Conservation (phyloP, 257 asterid genomes). For the Echium plantagineum region DNA sequence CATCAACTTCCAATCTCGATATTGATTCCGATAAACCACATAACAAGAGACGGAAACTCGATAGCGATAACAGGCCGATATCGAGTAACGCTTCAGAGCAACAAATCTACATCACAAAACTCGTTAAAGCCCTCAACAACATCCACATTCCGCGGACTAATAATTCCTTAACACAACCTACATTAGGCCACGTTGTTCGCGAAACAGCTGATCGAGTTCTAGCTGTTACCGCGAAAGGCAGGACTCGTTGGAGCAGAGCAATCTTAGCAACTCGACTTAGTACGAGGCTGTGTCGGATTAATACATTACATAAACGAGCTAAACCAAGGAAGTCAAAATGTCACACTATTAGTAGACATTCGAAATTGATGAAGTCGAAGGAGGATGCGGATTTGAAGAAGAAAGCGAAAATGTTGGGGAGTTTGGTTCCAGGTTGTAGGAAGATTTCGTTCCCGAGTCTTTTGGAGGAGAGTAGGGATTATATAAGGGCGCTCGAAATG, state of each 20-base stretch:
- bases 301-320: slow-evolving; percentile 38
- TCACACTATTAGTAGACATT: no score
- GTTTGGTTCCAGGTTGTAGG: no score
- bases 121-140: slow-evolving; percentile 45
- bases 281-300: slow-evolving; percentile 45
- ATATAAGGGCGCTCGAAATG: no score
- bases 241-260: slow-evolving; percentile 78
- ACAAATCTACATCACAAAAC: slow-evolving; percentile 66
- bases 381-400: no score
- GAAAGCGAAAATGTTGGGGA: no score
- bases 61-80: slow-evolving; percentile 15
- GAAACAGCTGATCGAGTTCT: slow-evolving; percentile 69
- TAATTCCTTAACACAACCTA: neutral
- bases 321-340: slow-evolving; percentile 5
- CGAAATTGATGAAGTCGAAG: no score
- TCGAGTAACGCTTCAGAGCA: slow-evolving; percentile 50
- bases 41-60: slow-evolving; percentile 44
- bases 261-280: slow-evolving; percentile 59
- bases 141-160: slow-evolving; percentile 17
- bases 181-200: slow-evolving; percentile 32
- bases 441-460: no score
- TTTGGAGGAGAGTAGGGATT: no score
- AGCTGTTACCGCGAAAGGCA: slow-evolving; percentile 64
- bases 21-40: slow-evolving; percentile 28
- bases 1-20: slow-evolving; percentile 13